phyloP scores from a whole-genome alignment of 140 eudicot genomes.

The Ambrosia hybrid region DNA sequence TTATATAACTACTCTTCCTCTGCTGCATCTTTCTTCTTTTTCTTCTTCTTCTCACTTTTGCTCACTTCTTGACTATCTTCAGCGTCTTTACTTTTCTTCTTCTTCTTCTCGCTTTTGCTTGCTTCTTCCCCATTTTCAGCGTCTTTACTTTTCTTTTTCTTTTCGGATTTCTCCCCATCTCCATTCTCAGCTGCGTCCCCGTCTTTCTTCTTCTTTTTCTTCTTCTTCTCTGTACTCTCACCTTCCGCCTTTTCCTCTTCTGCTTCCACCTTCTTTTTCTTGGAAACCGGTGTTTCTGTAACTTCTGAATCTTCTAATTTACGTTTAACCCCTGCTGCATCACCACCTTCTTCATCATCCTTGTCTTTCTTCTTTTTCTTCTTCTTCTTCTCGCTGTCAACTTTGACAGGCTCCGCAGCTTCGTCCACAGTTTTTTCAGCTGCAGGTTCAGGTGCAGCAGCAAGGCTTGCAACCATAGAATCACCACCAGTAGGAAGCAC shows the following conservation, averaged over 20 bases:
- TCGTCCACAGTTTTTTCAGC: conserved; percentile 22
- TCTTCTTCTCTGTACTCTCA: background rate
- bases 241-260: too few relatives aligned
- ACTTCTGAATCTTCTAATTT: too few relatives aligned
- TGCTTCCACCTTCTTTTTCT: too few relatives aligned
- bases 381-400: conserved; percentile 34
- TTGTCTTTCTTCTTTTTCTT: conserved; percentile 41
- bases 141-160: conserved; percentile 64
- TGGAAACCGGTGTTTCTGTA: too few relatives aligned
- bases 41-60: too few relatives aligned
- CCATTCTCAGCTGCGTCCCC: background rate
- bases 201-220: too few relatives aligned
- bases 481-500: conserved; percentile 78
- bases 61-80: conserved; percentile 1
- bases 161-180: conserved; percentile 72
- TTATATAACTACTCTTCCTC: conserved; percentile 26
- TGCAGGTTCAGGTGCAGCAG: conserved; percentile 46
- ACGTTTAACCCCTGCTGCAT: too few relatives aligned
- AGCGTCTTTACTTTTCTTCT: conserved; percentile 40
- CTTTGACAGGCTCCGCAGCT: conserved; percentile 11
- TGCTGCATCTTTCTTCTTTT: conserved; percentile 34
- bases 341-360: too few relatives aligned
- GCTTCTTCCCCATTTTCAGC: conserved; percentile 27
- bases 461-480: conserved; percentile 64
- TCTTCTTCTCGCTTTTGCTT: conserved; percentile 34